Evolutionary conservation across 176 grass and related monocot genomes (phyloP).

Genomic region (Poa pratensis): DNA sequence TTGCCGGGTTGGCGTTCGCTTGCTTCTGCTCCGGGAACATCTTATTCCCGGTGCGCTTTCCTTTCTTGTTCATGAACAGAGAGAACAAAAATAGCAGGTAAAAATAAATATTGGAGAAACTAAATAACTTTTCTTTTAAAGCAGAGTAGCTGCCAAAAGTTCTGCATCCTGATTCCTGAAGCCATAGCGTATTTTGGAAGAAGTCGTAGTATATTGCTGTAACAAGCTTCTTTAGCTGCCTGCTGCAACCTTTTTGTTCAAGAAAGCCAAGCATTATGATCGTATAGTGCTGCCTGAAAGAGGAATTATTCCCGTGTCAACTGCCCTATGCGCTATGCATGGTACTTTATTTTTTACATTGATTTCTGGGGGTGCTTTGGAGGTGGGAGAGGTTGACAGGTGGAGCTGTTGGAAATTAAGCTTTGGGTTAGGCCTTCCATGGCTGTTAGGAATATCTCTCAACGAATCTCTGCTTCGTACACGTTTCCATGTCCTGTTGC

Average conservation of each 20-base stretch:
- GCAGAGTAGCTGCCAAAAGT: conserved; percentile 19
- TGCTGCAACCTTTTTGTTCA: background rate
- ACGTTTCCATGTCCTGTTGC: conserved; percentile 32
- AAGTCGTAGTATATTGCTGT: conserved; percentile 1
- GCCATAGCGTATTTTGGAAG: too few relatives aligned
- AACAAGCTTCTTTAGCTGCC: background rate
- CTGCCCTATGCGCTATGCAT: background rate
- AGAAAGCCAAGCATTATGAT: background rate
- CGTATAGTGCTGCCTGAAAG: background rate
- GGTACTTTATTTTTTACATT: background rate
- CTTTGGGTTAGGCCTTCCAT: conserved; percentile 26
- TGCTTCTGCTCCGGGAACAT: conserved; percentile 40
- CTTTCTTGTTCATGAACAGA: conserved; percentile 24
- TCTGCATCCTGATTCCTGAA: background rate
- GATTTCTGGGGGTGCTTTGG: background rate
- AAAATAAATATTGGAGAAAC: background rate
- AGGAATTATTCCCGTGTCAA: background rate
- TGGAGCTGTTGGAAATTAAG: conserved; percentile 14
- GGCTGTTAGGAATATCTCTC: background rate
- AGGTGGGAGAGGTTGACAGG: conserved; percentile 22
- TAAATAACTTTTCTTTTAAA: conserved; percentile 6
- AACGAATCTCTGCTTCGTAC: conserved; percentile 11
- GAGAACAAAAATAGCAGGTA: background rate
- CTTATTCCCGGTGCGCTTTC: conserved; percentile 1
- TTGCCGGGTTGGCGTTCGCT: background rate